Conservation (phyloP, 169 alveolate genomes). For the Plasmodium gonderi region DNA sequence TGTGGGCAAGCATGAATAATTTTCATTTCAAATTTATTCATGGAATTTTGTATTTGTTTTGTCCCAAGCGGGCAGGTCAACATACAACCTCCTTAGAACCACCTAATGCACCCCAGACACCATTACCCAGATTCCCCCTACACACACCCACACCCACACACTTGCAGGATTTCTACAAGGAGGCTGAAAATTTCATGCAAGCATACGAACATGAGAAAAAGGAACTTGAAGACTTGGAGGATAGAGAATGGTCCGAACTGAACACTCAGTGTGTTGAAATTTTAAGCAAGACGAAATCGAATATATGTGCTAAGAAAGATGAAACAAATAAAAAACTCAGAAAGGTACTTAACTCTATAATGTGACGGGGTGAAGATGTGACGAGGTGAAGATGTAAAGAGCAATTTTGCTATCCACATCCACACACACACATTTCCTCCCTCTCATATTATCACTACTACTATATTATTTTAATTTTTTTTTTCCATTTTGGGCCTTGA, state of each 20-base stretch:
- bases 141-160: not conserved
- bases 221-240: conserved; percentile 52
- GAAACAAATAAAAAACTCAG: conserved; percentile 59
- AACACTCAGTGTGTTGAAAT: conserved; percentile 37
- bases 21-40: not conserved
- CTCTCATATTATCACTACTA: too few species aligned
- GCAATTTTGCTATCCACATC: too few species aligned
- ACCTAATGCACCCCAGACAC: too few species aligned
- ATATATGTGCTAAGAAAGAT: conserved; percentile 40
- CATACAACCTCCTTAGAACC: too few species aligned
- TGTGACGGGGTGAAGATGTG: not conserved
- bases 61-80: too few species aligned
- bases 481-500: not conserved
- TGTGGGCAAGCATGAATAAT: not conserved
- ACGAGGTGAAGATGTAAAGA: too few species aligned
- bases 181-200: conserved; percentile 35
- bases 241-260: conserved; percentile 58
- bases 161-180: conserved; percentile 34
- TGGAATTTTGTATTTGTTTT: not conserved
- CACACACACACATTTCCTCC: too few species aligned
- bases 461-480: not conserved
- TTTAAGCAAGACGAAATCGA: conserved; percentile 37
- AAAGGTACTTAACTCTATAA: conserved; percentile 39
- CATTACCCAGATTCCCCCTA: not conserved
- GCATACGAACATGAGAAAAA: conserved; percentile 48